Base-by-base conservation (phyloP, 768 basidiomycete genomes). In the Mycena venus region DNA sequence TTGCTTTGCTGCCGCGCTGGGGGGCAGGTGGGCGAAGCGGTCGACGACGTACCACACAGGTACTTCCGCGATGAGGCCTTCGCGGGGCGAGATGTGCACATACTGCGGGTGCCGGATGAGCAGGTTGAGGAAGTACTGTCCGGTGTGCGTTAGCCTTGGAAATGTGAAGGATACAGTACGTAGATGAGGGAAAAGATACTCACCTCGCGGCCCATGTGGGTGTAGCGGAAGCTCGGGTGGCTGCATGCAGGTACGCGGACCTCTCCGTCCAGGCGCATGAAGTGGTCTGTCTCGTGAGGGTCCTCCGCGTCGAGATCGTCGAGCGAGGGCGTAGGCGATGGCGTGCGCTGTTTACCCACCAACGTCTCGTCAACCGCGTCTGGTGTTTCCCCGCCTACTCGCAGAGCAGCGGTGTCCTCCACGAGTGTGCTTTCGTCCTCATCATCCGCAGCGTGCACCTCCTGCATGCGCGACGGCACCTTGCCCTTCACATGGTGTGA, bases 181-280 rank as follows among this genome's bases (percentile, higher is more conserved):
- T 19, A 49, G 25, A 36, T 2, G 82, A 83, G 12, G 17, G 55
- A 60, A 14, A 23, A 36, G 3, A 6, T 29, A 38, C 61, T 0
- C 42, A 75, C 74, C 60, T 75, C 75, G 38, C 75, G 75, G 3
- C 44, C 75, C 75, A 75, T 72, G 44, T 71, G 59, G 1, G 44
- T 29, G 56, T 63, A 75, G 2, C 75, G 70, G 68, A 75, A 75
- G 32, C 75, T 75, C 23, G 75, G 75, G 62, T 69, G 67, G 32
- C 55, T 75, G 49, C 70, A 72, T 17, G 62, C 71, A 10, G 75
- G 75, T n/a, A 75, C 67, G 56, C 67, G 70, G 14, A 75, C 60
- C 61, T 77, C 76, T n/a, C 76, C 76, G 38, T 77, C 69, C 2
- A 77, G 38, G 55, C 76, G 72, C 32, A 74, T n/a, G 29, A 76